These are phyloP conservation scores for Boletus subparvulus DNA, from an alignment of 768 basidiomycete genomes.

Conservation along the genomic window DNA sequence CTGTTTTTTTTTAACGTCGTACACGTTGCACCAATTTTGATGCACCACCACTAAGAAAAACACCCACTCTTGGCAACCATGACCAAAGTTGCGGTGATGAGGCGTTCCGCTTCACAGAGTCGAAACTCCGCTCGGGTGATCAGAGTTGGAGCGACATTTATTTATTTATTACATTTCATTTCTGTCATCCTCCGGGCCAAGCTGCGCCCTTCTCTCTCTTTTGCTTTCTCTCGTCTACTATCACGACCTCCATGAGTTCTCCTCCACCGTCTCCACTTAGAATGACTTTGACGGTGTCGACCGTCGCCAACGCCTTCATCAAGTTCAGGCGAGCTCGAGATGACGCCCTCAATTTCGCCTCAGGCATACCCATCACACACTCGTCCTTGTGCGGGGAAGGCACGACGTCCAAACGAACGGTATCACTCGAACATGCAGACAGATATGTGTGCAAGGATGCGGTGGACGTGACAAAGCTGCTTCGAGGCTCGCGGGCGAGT, in stretches of 20 bases:
- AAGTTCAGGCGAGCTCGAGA: slow-evolving; percentile 46
- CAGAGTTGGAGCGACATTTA: neutral
- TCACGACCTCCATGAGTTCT: slow-evolving; percentile 11
- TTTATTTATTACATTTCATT: slow-evolving; percentile 3
- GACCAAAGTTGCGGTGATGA: neutral
- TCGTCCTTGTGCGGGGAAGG: slow-evolving; percentile 30
- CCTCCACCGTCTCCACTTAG: slow-evolving; percentile 24
- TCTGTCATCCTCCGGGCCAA: neutral
- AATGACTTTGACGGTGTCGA: slow-evolving; percentile 25
- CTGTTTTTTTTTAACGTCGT: neutral
- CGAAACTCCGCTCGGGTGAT: slow-evolving; percentile 23
- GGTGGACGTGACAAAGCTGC: slow-evolving; percentile 57
- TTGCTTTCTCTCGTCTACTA: neutral
- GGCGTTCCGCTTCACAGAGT: neutral
- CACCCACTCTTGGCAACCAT: neutral
- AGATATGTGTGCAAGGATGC: slow-evolving; percentile 59
- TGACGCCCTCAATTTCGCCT: slow-evolving; percentile 36
- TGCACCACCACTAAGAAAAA: neutral
- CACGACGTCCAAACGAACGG: slow-evolving; percentile 27
- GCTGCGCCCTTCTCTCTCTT: neutral
- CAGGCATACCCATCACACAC: slow-evolving; percentile 41
- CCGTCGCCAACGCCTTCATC: slow-evolving; percentile 55
- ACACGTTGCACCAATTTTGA: slow-evolving; percentile 13
- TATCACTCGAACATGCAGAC: slow-evolving; percentile 39
- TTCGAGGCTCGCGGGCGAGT: slow-evolving; percentile 52